Evolutionary conservation across 2,329 filamentous ascomycete genomes (phyloP), one percentile per base, ranked within the genome.

Genomic region (Aspergillus sergii): DNA sequence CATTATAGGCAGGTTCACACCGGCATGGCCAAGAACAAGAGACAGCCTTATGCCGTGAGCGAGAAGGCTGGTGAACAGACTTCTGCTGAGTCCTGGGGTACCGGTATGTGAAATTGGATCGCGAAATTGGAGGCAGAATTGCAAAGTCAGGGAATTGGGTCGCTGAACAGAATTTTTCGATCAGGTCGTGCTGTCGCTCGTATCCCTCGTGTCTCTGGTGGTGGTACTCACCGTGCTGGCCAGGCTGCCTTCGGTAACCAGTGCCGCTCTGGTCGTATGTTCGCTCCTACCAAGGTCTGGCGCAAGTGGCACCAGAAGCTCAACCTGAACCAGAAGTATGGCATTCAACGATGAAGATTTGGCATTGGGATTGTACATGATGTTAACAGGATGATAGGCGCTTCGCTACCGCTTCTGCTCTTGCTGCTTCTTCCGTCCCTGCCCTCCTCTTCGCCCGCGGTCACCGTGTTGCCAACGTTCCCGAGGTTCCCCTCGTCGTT

Each of bases 41-140:
- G 95, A 83, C 95, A 99, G 86, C 94, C 95, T 76, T 99, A 99
- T 84, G 89, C 95, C 79, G 95, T 99, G 88, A 97, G 93, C 91
- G 94, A 98, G 91, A 99, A 99, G 92, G 95, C 95, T 81, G 95
- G 95, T 87, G 95, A 99, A 87, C 95, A 99, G 88, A 99, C 95
- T 82, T 97, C 93, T 85, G 95, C 95, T 81, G 95, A 99, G 89
- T 99, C 96, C 75, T 99, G 95, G 95, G 94, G 94, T 90, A 98
- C 94, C 86, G 94, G 93, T 96, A 83, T 85, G 91, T 91, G 53
- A 67, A 67, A 34, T 69, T 63, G 57, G 74, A 64, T 41, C 64
- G 30, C 41, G 28, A 46, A 48, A 19, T n/a, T n/a, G 19, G 19
- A 34, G 7, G 12, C 9, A 39, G 11, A 50, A 19, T 34, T 19